Conservation (phyloP, 2,329 filamentous ascomycete genomes). For the Microsporum audouinii region DNA sequence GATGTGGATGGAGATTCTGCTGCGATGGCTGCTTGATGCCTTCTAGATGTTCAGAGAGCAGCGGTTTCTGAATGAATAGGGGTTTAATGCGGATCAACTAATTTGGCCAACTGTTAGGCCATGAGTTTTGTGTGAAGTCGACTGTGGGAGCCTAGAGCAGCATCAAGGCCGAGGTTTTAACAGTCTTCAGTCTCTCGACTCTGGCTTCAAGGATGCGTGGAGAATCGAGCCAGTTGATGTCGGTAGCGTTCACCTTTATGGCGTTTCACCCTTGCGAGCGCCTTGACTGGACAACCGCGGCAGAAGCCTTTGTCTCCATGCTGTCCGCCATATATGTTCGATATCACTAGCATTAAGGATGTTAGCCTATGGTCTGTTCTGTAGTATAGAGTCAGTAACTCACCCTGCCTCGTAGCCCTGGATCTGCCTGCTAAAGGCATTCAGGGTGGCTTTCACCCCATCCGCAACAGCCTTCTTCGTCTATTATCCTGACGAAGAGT, state of each 20-base stretch:
- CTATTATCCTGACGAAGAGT: conserved; percentile 67
- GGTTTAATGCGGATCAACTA: conserved; percentile 55
- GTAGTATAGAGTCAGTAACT: conserved; percentile 10
- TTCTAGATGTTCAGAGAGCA: conserved; percentile 58
- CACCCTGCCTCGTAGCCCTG: conserved; percentile 61
- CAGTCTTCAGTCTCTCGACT: conserved; percentile 55
- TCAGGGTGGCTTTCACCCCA: conserved; percentile 64
- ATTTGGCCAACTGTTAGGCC: conserved; percentile 61
- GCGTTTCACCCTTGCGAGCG: conserved; percentile 32
- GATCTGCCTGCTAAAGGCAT: conserved; percentile 53
- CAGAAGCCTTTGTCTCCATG: conserved; percentile 62
- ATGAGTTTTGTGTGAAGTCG: conserved; percentile 61
- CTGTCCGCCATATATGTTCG: conserved; percentile 68
- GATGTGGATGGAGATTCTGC: conserved; percentile 50
- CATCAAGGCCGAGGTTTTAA: conserved; percentile 62
- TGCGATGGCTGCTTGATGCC: conserved; percentile 51
- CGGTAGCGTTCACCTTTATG: conserved; percentile 70
- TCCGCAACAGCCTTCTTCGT: conserved; percentile 51
- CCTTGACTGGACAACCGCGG: conserved; percentile 54
- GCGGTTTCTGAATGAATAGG: conserved; percentile 65
- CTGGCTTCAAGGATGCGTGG: conserved; percentile 51
- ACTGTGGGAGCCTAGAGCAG: conserved; percentile 67
- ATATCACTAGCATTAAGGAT: conserved; percentile 47
- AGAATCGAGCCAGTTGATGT: conserved; percentile 65
- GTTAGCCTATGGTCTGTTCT: not conserved